These are phyloP conservation scores for Avena sativa DNA, from an alignment of 176 grass and related monocot genomes.

Conservation along the genomic window DNA sequence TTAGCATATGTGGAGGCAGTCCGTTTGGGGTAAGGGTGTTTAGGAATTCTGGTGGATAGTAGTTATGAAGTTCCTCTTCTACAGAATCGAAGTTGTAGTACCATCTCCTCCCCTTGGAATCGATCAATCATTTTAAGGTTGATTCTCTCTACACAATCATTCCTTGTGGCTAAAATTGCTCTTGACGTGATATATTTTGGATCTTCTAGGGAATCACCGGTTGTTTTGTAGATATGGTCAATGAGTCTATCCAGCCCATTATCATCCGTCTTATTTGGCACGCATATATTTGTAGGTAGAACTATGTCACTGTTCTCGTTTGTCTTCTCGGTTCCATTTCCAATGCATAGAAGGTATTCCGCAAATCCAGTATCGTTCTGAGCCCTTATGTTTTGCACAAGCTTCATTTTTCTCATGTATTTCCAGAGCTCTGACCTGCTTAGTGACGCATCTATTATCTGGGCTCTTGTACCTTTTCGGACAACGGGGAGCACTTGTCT, in stretches of 20 bases:
- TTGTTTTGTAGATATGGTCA: not conserved
- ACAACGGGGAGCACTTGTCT: too few relatives aligned
- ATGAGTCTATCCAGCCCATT: not conserved
- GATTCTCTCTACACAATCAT: not conserved
- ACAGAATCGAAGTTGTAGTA: not conserved
- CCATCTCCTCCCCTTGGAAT: not conserved
- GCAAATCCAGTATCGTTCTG: not conserved
- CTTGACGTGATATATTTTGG: too few relatives aligned
- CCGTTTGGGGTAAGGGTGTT: too few relatives aligned
- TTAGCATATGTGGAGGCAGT: too few relatives aligned
- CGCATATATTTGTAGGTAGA: not conserved
- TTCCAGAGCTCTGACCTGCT: too few relatives aligned
- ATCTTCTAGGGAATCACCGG: too few relatives aligned
- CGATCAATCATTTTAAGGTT: constrained; percentile 1
- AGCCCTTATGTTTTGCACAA: not conserved
- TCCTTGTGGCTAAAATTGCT: too few relatives aligned
- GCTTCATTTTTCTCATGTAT: too few relatives aligned
- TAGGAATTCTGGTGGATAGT: not conserved
- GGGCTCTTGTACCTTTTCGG: too few relatives aligned
- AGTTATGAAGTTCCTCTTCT: not conserved
- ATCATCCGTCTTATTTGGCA: not conserved
- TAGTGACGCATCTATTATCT: too few relatives aligned
- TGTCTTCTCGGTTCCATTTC: not conserved
- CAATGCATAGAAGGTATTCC: not conserved
- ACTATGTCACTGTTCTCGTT: not conserved